A percentile compares a stretch with the other conserved stretches of the same genome.
Conservation (phyloP, 257 asterid genomes). For the Ocimum tenuiflorum region DNA sequence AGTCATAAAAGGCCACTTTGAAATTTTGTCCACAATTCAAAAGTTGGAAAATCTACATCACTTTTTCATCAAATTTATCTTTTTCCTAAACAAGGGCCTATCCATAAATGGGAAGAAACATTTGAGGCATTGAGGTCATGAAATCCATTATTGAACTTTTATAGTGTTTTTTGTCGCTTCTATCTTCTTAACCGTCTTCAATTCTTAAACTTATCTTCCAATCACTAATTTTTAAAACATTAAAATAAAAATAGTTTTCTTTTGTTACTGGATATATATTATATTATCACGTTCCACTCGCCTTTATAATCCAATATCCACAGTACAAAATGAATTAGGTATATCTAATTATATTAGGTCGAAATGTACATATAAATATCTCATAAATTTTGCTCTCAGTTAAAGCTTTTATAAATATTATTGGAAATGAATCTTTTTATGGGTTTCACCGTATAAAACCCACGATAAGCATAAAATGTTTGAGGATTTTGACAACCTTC, state of each 20-base stretch:
- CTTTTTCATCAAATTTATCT: neutral
- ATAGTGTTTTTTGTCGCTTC: constrained; percentile 5
- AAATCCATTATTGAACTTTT: constrained; percentile 16
- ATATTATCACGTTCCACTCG: neutral
- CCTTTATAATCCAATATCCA: no score
- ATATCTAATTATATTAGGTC: no score
- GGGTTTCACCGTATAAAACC: no score
- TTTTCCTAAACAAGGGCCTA: neutral
- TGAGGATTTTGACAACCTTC: no score
- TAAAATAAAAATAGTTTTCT: neutral
- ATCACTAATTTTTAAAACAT: neutral
- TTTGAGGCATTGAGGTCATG: constrained; percentile 14
- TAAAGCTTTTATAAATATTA: no score
- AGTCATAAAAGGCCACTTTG: constrained; percentile 5
- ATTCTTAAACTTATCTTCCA: neutral
- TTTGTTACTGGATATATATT: neutral
- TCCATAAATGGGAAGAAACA: neutral
- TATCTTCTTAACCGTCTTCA: neutral
- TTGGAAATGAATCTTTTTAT: no score
- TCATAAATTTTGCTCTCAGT: no score
- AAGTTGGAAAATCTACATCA: constrained; percentile 21
- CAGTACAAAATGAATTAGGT: neutral
- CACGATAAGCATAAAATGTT: no score
- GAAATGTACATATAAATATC: no score
- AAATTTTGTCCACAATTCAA: constrained; percentile 15